Evolutionary conservation across 306 rosid species (phyloP).

Genomic region (Cyclanthera cordifolia): DNA sequence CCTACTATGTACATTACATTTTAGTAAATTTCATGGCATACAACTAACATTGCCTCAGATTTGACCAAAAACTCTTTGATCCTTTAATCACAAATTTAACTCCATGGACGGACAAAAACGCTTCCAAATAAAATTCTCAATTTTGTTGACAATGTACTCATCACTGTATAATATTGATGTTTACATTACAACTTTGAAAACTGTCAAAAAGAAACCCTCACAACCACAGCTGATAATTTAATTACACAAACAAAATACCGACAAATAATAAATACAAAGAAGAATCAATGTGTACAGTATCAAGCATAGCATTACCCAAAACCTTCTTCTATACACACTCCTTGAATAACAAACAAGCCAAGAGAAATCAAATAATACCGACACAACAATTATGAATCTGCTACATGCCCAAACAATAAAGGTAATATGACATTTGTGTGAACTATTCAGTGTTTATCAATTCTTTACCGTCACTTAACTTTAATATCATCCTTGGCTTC

Average conservation of each 20-base stretch:
- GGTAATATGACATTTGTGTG: not conserved
- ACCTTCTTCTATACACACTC: constrained; percentile 10
- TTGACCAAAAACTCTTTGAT: not conserved
- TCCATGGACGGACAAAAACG: not conserved
- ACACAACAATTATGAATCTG: not conserved
- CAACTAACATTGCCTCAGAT: not conserved
- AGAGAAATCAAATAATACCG: not conserved
- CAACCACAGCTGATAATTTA: constrained; percentile 1
- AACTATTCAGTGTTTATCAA: not conserved
- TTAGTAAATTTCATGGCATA: not conserved
- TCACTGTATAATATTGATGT: not conserved
- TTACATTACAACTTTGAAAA: not conserved
- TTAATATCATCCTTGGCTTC: constrained; percentile 35
- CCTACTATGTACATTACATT: not conserved
- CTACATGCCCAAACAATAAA: not conserved
- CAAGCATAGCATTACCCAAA: not conserved
- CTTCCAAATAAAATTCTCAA: not conserved
- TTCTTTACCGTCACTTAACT: constrained; percentile 16
- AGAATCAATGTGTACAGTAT: constrained; percentile 2
- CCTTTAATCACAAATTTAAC: not conserved
- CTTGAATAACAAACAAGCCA: constrained; percentile 5
- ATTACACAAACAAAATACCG: constrained; percentile 3
- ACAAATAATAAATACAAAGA: constrained; percentile 11
- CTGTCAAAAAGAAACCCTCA: not conserved
- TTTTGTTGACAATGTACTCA: not conserved